Evolutionary conservation across 2,329 filamentous ascomycete species (phyloP).

Genomic region (Cercospora citrullina): DNA sequence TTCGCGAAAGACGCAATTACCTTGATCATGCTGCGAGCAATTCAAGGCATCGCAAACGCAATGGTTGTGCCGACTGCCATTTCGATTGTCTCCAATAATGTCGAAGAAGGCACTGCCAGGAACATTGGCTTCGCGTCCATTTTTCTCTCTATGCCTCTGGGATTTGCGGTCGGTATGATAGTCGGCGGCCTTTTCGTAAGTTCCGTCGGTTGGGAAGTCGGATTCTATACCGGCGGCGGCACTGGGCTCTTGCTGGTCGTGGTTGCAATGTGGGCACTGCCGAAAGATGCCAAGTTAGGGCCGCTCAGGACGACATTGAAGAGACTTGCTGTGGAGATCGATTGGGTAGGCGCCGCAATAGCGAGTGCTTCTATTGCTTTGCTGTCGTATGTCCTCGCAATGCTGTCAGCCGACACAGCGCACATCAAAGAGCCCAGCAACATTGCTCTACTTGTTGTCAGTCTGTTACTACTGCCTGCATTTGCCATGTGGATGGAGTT

Average conservation of each 20-base stretch:
- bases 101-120: constrained; percentile 49
- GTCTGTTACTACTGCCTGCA: constrained; percentile 46
- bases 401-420: constrained; percentile 25
- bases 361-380: constrained; percentile 51
- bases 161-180: constrained; percentile 54
- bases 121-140: constrained; percentile 56
- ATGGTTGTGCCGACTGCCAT: constrained; percentile 49
- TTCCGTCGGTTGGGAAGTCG: constrained; percentile 53
- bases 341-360: constrained; percentile 54
- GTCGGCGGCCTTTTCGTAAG: constrained; percentile 53
- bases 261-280: constrained; percentile 42
- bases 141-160: constrained; percentile 53
- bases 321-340: constrained; percentile 48
- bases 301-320: constrained; percentile 29
- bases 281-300: constrained; percentile 35
- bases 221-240: constrained; percentile 51
- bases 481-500: constrained; percentile 59
- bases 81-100: constrained; percentile 50
- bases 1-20: constrained; percentile 40
- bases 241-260: constrained; percentile 45
- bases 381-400: constrained; percentile 51
- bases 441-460: constrained; percentile 47
- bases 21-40: constrained; percentile 30
- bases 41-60: constrained; percentile 28
- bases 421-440: constrained; percentile 24